Evolutionary conservation across 768 basidiomycete species (phyloP).

Genomic region (Scleroderma citrinum): DNA sequence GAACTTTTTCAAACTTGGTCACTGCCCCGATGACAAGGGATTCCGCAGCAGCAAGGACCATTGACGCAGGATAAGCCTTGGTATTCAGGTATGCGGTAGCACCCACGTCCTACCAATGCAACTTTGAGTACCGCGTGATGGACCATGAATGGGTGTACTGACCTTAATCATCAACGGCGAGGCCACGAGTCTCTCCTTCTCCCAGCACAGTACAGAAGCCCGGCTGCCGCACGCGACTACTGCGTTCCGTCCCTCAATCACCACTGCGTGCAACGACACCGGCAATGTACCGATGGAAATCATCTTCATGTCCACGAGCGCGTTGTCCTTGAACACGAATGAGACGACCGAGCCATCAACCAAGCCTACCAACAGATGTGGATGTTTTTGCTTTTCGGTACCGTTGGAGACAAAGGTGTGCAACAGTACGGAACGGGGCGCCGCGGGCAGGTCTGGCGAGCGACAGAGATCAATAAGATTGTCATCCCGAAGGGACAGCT

Average conservation of each 20-base stretch:
- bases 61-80: conserved; percentile 40
- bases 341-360: conserved; percentile 67
- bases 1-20: conserved; percentile 66
- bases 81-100: conserved; percentile 50
- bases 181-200: conserved; percentile 55
- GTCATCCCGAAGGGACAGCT: conserved; percentile 28
- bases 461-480: conserved; percentile 19
- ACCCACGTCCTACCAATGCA: conserved; percentile 40
- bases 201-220: conserved; percentile 63
- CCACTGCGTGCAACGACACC: conserved; percentile 51
- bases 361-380: conserved; percentile 66
- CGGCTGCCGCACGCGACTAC: conserved; percentile 72
- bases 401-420: conserved; percentile 48
- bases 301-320: conserved; percentile 46
- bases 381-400: conserved; percentile 35
- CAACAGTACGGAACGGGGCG: conserved; percentile 42
- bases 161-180: conserved; percentile 74
- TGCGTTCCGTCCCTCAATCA: conserved; percentile 44
- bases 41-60: conserved; percentile 53
- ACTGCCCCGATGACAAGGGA: conserved; percentile 62
- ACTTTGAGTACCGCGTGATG: not conserved
- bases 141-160: conserved; percentile 1
- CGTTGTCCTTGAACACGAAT: conserved; percentile 40
- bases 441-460: conserved; percentile 32
- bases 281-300: conserved; percentile 64